Evolutionary conservation across 2,329 filamentous ascomycete species (phyloP), one percentile per base, ranked within the genome.

Genomic region (Lojkania enalia): DNA sequence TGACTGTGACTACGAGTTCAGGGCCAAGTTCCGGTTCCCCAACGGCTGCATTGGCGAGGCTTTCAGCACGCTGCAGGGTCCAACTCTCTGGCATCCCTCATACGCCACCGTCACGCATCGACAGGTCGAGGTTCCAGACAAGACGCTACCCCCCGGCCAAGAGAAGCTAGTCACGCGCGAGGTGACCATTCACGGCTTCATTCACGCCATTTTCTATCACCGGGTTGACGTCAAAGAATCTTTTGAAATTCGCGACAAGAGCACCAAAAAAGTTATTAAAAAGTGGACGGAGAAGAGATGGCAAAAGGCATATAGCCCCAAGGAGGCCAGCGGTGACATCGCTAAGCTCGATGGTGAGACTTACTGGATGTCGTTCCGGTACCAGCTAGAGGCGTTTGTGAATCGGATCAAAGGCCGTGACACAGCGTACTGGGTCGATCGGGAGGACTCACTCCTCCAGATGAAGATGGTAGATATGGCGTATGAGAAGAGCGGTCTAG

Each of bases 1-100:
- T 6, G 25, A 36, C 18, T 39, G 35, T 20, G 45, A 48, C 29
- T 25, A 42, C 19, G 21, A 30, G 19, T 39, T 44, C 20, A 20
- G 37, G 4, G 36, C 41, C 18, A 35, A 33, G 30, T 48, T 39
- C 30, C 20, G 20, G 12, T 48, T 48, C 33, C 41, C 41, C 14
- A 29, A 29, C 18, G 35, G 27, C n/a, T 4, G 41, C 15, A 44
- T 31, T n/a, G 41, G 21, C 21, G 41, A 37, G 41, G 35, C 25
- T 16, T 14, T 15, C 21, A 38, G 20, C 15, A 38, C 32, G 5
- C 33, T 44, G 9, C 32, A 23, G 4, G 41, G 30, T 14, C 39
- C 39, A 13, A 42, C 18, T 2, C 5, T 18, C n/a, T n/a, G n/a
- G 18, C 30, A 33, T 16, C 31, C 31, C 12, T 35, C 32, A 9